phyloP scores from a whole-genome alignment of 441 rosid species.

The Iberis amara region DNA sequence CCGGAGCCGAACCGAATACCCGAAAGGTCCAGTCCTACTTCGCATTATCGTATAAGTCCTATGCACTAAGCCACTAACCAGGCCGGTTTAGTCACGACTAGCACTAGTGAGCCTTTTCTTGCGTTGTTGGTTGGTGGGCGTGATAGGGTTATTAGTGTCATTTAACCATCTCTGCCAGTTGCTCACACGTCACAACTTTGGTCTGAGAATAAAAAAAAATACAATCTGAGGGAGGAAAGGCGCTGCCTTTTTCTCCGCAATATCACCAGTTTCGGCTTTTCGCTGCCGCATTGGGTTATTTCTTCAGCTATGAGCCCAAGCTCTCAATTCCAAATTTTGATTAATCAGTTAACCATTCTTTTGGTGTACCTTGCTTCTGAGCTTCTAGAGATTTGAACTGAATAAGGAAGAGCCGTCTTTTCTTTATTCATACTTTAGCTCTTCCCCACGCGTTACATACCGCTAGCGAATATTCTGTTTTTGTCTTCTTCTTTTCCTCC shows the following conservation, averaged over 20 bases:
- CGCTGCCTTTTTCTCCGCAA: constrained; percentile 28
- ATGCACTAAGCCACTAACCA: constrained; percentile 4
- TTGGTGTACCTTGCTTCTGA: constrained; percentile 26
- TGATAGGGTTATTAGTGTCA: constrained; percentile 25
- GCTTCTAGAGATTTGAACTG: constrained; percentile 17
- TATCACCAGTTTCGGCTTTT: constrained; percentile 25
- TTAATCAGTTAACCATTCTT: constrained; percentile 15
- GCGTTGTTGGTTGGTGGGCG: constrained; percentile 18
- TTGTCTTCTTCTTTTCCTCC: background rate
- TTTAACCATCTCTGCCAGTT: constrained; percentile 26
- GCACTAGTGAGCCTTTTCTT: background rate
- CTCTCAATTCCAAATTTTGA: constrained; percentile 16
- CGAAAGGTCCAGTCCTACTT: too few relatives aligned
- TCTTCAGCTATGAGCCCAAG: constrained; percentile 25
- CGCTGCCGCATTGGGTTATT: constrained; percentile 28
- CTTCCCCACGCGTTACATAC: constrained; percentile 19
- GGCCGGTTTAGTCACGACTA: constrained; percentile 3
- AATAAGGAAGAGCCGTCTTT: constrained; percentile 24
- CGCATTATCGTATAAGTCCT: too few relatives aligned
- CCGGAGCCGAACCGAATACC: too few relatives aligned
- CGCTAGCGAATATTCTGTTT: constrained; percentile 1
- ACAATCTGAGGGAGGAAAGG: constrained; percentile 30
- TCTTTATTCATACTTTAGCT: constrained; percentile 18
- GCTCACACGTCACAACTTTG: constrained; percentile 19
- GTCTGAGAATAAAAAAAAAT: constrained; percentile 15